A percentile compares a stretch with the other conserved stretches of the same genome.
These are phyloP conservation scores for Tulasnella sp. DNA, from an alignment of 768 basidiomycete species.

Conservation along the genomic window DNA sequence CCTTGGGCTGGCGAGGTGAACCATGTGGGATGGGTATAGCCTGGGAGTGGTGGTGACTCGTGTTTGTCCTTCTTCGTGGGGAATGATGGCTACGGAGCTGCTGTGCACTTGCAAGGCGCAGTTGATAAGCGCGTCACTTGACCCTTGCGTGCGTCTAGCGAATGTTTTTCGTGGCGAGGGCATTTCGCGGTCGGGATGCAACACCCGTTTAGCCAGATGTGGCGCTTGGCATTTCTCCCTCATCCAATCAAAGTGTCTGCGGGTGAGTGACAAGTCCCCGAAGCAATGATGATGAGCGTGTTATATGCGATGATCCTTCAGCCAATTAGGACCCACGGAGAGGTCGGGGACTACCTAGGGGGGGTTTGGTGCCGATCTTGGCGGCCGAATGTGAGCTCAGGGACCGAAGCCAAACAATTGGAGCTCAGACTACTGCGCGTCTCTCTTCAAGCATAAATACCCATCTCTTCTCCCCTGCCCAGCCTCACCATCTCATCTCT, in stretches of 20 bases:
- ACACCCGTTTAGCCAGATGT: background rate
- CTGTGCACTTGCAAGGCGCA: background rate
- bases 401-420: background rate
- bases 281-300: background rate
- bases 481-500: background rate
- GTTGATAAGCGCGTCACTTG: background rate
- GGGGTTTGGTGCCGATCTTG: background rate
- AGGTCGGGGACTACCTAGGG: background rate
- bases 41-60: background rate
- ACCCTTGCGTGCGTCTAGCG: background rate
- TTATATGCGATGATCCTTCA: background rate
- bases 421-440: background rate
- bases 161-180: background rate
- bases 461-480: background rate
- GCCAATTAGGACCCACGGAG: background rate
- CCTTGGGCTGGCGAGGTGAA: background rate
- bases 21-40: background rate
- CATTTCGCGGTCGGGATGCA: background rate
- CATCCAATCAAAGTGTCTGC: background rate
- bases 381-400: background rate
- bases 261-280: background rate
- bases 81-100: background rate
- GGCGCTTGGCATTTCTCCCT: background rate
- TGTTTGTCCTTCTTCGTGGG: background rate
- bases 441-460: background rate